Percentiles rank a stretch among this genome's conserved stretches.
These are phyloP conservation scores for Kewa caespitosa DNA, from an alignment of 179 eudicot species.

Conservation along the genomic window DNA sequence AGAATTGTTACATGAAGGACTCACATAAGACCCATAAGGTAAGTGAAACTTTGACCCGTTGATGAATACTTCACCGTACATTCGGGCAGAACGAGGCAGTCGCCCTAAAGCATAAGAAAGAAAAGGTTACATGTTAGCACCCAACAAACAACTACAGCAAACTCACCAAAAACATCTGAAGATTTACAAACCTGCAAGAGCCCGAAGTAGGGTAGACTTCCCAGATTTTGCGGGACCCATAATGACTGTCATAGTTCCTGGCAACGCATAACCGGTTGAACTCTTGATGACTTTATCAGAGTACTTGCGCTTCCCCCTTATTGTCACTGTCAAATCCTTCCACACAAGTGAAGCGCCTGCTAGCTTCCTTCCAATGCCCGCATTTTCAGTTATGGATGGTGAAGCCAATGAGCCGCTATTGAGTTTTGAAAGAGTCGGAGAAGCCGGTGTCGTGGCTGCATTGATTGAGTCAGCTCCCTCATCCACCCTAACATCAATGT, in stretches of 20 bases:
- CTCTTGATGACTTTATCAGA: slow-evolving; percentile 91
- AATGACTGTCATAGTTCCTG: slow-evolving; percentile 91
- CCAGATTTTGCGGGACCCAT: slow-evolving; percentile 99
- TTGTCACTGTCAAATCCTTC: slow-evolving; percentile 84
- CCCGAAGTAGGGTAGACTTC: slow-evolving; percentile 85
- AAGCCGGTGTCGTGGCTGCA: slow-evolving; percentile 71
- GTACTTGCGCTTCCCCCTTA: slow-evolving; percentile 83
- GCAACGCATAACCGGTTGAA: slow-evolving; percentile 90
- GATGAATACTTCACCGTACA: slow-evolving; percentile 84
- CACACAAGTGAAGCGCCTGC: slow-evolving; percentile 84
- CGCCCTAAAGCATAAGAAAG: slow-evolving; percentile 54
- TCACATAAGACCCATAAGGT: slow-evolving; percentile 92
- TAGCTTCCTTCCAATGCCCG: slow-evolving; percentile 53
- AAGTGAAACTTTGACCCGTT: slow-evolving; percentile 71
- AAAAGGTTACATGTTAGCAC: slow-evolving; percentile 15
- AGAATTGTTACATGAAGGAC: slow-evolving; percentile 27
- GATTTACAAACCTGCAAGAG: slow-evolving; percentile 85
- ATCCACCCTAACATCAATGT: slow-evolving; percentile 73
- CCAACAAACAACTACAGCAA: slow-evolving; percentile 9
- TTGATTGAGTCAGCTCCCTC: slow-evolving; percentile 68
- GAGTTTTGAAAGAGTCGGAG: slow-evolving; percentile 80
- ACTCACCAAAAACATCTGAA: slow-evolving; percentile 13
- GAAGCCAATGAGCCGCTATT: slow-evolving; percentile 83
- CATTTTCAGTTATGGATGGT: slow-evolving; percentile 63
- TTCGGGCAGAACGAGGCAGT: slow-evolving; percentile 71